phyloP scores from a whole-genome alignment of 805 yeast genomes.

The Grigorovia yakushimaensis region DNA sequence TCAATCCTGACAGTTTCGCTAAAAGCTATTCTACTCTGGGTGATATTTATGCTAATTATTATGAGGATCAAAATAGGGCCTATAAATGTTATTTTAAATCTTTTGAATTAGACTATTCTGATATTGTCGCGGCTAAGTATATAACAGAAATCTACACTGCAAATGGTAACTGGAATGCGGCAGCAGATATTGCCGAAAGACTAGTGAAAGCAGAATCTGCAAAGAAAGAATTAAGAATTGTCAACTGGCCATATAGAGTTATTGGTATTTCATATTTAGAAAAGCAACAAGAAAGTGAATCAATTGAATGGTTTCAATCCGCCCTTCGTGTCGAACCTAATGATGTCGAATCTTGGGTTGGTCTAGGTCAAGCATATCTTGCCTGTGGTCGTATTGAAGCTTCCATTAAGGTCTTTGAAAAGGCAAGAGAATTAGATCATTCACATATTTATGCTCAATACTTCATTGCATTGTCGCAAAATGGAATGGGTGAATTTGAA shows the following conservation, averaged over 20 bases:
- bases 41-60: constrained; percentile 49
- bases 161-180: constrained; percentile 72
- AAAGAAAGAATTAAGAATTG: constrained; percentile 35
- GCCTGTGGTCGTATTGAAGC: constrained; percentile 82
- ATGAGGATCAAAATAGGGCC: constrained; percentile 56
- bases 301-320: constrained; percentile 82
- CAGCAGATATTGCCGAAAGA: constrained; percentile 60
- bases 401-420: constrained; percentile 68
- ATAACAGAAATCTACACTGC: constrained; percentile 63
- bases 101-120: constrained; percentile 73
- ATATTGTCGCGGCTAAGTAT: constrained; percentile 61
- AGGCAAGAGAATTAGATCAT: constrained; percentile 47
- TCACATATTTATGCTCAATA: constrained; percentile 54
- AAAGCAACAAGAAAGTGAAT: constrained; percentile 58
- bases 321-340: constrained; percentile 59
- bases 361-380: constrained; percentile 92
- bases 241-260: constrained; percentile 83
- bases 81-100: constrained; percentile 84
- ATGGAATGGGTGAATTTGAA: constrained; percentile 56
- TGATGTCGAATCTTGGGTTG: constrained; percentile 82
- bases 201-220: constrained; percentile 57
- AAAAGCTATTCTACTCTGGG: constrained; percentile 82
- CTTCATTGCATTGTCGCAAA: constrained; percentile 54
- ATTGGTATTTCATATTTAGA: constrained; percentile 73
- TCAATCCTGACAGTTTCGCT: constrained; percentile 53